Base-by-base conservation (phyloP, 768 basidiomycete genomes). In the Naganishia onofrii region DNA sequence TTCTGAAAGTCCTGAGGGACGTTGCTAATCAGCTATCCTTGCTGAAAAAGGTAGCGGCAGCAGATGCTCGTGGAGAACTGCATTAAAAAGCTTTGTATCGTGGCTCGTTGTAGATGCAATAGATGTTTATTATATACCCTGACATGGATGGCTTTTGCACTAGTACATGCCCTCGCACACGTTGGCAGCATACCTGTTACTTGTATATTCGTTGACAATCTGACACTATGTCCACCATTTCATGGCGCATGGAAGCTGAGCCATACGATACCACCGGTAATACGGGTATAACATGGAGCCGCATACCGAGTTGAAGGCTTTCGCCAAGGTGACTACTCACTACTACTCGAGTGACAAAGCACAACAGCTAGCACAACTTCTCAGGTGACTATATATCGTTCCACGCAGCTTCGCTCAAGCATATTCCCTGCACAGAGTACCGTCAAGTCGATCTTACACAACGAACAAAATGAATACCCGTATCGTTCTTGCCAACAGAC, bases 11-110 rank as follows among this genome's bases (percentile, higher is more conserved):
- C 6, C 84, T 99, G 56, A 85, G 84, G 78, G 85, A 86, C 51
- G 95, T 99, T 26, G 93, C 94, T 19, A 84, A 93, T 70, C 96
- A 99, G 83, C 86, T 91, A 44, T 87, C 85, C 76, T 84, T 99
- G 58, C 82, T 99, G 66, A 87, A 87, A 28, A 86, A 84, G 76
- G 95, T 98, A 8, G 93, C 92, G 17, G 86, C 87, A 66, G 85
- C 82, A 15, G 91, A 94, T 77, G 87, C 79, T 13, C 38, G 68
- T 26, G 68, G 68, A 6, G 68, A 69, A 60, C 34, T 69, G 0
- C 68, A 69, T 26, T 69, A 68, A 55, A 42, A n/a, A n/a, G n/a
- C 34, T 51, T 42, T 51, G 48, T 51, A 51, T 3, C 48, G 23
- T 51, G 48, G 19, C 48, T n/a, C 48, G 48, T 51, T 51, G 48